Conservation (phyloP, 2,329 filamentous ascomycete species). For the Microdochium trichocladiopsis region DNA sequence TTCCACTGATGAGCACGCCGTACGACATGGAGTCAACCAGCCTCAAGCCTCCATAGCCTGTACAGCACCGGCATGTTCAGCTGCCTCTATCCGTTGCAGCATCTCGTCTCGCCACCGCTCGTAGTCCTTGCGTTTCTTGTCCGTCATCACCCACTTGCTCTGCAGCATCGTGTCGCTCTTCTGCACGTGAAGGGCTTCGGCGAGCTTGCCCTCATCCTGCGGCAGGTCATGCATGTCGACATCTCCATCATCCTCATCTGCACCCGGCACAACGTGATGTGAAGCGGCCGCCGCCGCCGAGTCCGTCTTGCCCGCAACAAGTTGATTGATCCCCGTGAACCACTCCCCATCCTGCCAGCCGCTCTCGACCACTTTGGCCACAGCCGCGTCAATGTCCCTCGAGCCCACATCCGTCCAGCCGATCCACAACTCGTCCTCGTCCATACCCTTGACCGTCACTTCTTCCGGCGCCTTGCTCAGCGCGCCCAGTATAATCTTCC, state of each 20-base stretch:
- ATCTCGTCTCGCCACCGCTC: slow-evolving; percentile 57
- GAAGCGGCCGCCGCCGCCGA: slow-evolving; percentile 1
- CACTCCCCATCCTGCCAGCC: slow-evolving; percentile 57
- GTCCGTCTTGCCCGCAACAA: slow-evolving; percentile 25
- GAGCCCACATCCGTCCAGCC: slow-evolving; percentile 42
- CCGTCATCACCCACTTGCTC: slow-evolving; percentile 61
- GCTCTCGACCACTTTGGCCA: slow-evolving; percentile 47
- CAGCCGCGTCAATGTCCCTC: slow-evolving; percentile 54
- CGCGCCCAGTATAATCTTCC: slow-evolving; percentile 38
- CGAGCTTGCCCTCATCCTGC: neutral
- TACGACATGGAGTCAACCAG: neutral
- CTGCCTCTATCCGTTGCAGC: slow-evolving; percentile 43
- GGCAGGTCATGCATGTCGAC: slow-evolving; percentile 12
- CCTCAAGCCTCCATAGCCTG: slow-evolving; percentile 23
- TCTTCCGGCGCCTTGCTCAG: slow-evolving; percentile 32
- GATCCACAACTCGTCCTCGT: slow-evolving; percentile 43
- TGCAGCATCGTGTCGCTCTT: slow-evolving; percentile 67
- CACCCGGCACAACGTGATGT: slow-evolving; percentile 1
- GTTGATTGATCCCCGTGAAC: slow-evolving; percentile 53
- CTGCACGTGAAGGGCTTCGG: slow-evolving; percentile 31
- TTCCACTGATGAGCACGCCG: too few relatives aligned
- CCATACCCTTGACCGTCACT: slow-evolving; percentile 25
- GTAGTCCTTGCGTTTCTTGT: slow-evolving; percentile 54
- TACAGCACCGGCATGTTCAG: slow-evolving; percentile 25
- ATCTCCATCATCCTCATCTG: slow-evolving; percentile 23